A percentile compares a stretch with the other conserved stretches of the same genome.
Conservation (phyloP, 2,329 filamentous ascomycete genomes). For the Trichophyton simii region DNA sequence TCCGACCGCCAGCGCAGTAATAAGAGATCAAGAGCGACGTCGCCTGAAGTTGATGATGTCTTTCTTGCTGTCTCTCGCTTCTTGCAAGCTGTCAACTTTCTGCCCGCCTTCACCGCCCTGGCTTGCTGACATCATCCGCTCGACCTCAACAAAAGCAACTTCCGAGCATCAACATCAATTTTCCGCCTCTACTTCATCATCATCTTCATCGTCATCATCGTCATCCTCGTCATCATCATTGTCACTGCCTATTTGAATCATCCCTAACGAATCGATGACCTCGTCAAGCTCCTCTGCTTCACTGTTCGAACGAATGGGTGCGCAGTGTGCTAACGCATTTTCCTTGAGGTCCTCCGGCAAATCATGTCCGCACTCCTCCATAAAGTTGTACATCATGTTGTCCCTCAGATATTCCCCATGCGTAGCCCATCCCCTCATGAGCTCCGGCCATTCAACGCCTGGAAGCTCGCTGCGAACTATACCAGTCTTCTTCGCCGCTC, state of each 20-base stretch:
- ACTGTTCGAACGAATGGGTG: not conserved
- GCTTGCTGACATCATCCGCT: not conserved
- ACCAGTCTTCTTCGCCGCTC: not conserved
- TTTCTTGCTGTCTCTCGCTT: not conserved
- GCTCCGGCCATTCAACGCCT: not conserved
- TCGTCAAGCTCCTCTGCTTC: not conserved
- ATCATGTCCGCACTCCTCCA: not conserved
- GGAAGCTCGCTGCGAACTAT: not conserved
- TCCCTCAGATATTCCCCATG: not conserved
- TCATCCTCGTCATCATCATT: not conserved
- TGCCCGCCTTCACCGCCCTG: not conserved
- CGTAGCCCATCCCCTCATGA: not conserved
- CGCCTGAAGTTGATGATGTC: not conserved
- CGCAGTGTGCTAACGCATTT: not conserved
- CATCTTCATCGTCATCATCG: not conserved
- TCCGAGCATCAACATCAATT: not conserved
- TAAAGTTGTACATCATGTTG: not conserved
- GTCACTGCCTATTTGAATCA: not conserved
- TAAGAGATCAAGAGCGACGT: not conserved
- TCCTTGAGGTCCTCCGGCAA: not conserved
- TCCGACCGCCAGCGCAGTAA: too few species aligned
- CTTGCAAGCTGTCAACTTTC: constrained; percentile 2
- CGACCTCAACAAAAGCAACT: not conserved
- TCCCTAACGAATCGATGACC: not conserved
- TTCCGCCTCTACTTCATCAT: too few species aligned